Evolutionary conservation across 257 asterid species (phyloP), one percentile per base, ranked within the genome.

Genomic region (Sherardia arvensis): DNA sequence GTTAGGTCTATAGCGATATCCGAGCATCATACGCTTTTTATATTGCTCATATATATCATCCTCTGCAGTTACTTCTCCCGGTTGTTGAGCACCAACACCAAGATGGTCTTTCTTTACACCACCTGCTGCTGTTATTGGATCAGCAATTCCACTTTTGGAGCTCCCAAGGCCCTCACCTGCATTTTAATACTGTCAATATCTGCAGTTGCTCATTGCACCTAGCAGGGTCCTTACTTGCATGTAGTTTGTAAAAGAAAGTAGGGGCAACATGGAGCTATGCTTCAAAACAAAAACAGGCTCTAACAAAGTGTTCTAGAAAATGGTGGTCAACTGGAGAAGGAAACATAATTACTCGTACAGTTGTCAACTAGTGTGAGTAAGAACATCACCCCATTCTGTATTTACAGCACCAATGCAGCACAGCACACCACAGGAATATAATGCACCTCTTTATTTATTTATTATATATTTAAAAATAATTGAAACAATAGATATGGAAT

Each of bases 41-140:
- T 91, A 91, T 82, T 91, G 96, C 76, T 91, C 96, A 30, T 91
- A 91, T 33, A 91, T 91, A 77, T 91, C 98, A 70, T 91, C 98
- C 0, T 86, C 96, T 23, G 95, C 64, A 11, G 78, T 75, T n/a
- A 88, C 98, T 76, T 91, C 95, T 1, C 98, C 95, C 0, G 98
- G 98, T 45, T 86, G 83, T 1, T 76, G 83, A 34, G 96, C 98
- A 54, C 96, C 98, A 65, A 91, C 95, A 34, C 96, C 98, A 79
- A 91, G 73, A 85, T 91, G 68, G 77, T 91, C 84, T 64, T 80
- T 76, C 67, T 87, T 91, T 57, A 91, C 89, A 59, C 73, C 90
- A 58, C 95, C 94, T 4, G 97, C 96, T 76, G 77, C 96, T 76
- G 77, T 71, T 22, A 91, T 87, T 11, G 97, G 97, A 68, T 83